Evolutionary conservation across 257 asterid genomes (phyloP).

Genomic region (Fraxinus americana): DNA sequence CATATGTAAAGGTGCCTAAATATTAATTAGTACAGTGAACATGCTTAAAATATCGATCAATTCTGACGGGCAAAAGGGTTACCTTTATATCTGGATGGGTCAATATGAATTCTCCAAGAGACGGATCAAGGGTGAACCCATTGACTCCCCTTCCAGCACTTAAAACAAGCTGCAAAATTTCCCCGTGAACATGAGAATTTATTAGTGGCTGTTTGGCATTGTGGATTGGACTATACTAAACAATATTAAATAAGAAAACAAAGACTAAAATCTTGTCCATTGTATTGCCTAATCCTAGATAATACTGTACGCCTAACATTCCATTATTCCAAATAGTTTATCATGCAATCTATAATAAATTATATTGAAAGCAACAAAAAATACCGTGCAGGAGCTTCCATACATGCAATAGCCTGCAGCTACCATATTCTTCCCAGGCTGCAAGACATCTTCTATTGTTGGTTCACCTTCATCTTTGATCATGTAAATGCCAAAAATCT

Average conservation of each 20-base stretch:
- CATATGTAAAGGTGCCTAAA: neutral
- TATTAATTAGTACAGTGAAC: neutral
- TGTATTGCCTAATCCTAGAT: neutral
- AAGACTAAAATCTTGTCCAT: neutral
- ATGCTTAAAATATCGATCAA: neutral
- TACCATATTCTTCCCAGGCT: conserved; percentile 90
- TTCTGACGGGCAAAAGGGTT: conserved; percentile 7
- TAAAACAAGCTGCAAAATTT: conserved; percentile 62
- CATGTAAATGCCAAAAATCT: conserved; percentile 91
- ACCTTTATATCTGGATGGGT: conserved; percentile 98
- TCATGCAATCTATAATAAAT: conserved; percentile 1
- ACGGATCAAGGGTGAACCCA: conserved; percentile 97
- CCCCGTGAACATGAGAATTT: neutral
- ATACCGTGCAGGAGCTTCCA: conserved; percentile 97
- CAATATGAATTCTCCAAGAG: conserved; percentile 93
- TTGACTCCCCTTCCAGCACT: conserved; percentile 91
- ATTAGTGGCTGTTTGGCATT: neutral
- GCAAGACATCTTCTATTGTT: conserved; percentile 74
- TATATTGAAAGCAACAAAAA: conserved; percentile 3
- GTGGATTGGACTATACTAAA: neutral
- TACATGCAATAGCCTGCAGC: conserved; percentile 99
- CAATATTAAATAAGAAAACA: neutral
- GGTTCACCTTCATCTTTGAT: conserved; percentile 65
- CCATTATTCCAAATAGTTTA: neutral
- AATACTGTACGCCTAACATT: neutral